Evolutionary conservation across 257 asterid genomes (phyloP).

Genomic region (Ballota nigra): DNA sequence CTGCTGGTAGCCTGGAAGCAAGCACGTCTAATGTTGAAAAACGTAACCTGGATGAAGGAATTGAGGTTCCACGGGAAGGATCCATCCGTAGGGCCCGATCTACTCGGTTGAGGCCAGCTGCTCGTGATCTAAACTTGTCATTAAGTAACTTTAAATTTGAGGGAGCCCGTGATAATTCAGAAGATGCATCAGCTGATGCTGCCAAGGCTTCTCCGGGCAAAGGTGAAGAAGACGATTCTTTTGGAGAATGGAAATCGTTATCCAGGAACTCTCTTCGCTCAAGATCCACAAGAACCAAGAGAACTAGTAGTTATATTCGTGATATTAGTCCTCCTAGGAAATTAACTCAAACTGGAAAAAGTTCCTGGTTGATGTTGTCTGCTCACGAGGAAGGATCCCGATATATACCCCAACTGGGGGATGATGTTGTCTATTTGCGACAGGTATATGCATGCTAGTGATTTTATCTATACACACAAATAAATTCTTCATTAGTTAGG

Average conservation of each 20-base stretch:
- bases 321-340: slow-evolving; percentile 66
- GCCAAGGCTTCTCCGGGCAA: slow-evolving; percentile 48
- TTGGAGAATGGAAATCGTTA: slow-evolving; percentile 52
- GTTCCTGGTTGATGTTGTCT: slow-evolving; percentile 81
- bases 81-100: slow-evolving; percentile 69
- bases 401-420: slow-evolving; percentile 86
- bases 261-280: slow-evolving; percentile 49
- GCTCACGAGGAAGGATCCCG: slow-evolving; percentile 84
- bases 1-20: slow-evolving; percentile 48
- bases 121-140: slow-evolving; percentile 41
- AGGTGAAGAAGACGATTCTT: slow-evolving; percentile 52
- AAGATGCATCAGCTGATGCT: slow-evolving; percentile 41
- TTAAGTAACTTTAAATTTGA: slow-evolving; percentile 34
- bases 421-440: slow-evolving; percentile 78
- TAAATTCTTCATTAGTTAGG: not conserved
- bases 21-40: slow-evolving; percentile 56
- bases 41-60: slow-evolving; percentile 40
- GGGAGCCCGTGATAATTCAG: slow-evolving; percentile 47
- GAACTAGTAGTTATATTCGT: slow-evolving; percentile 46
- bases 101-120: slow-evolving; percentile 52
- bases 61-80: slow-evolving; percentile 51
- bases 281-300: slow-evolving; percentile 70
- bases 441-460: slow-evolving; percentile 51
- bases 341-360: slow-evolving; percentile 59
- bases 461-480: not conserved